These are phyloP conservation scores for Picea glauca DNA, from an alignment of 75 land plant species.

Conservation along the genomic window DNA sequence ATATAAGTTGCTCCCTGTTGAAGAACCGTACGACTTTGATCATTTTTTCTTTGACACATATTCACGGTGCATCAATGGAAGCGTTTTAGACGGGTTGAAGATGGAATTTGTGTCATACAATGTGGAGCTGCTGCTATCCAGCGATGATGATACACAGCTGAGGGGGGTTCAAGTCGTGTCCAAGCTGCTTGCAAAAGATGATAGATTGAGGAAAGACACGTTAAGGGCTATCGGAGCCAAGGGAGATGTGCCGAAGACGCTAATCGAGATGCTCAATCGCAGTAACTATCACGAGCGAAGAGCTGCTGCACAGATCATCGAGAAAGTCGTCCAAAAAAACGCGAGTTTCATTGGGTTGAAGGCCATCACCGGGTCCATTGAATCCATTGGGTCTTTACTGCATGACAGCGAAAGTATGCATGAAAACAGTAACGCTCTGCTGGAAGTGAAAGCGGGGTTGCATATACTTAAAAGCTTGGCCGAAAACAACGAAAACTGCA, in stretches of 20 bases:
- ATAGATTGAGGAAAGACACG: conserved; percentile 49
- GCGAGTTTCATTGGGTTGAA: conserved; percentile 17
- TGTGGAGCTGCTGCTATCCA: conserved; percentile 49
- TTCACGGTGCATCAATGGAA: conserved; percentile 57
- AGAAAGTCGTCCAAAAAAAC: too few relatives aligned
- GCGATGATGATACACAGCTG: conserved; percentile 53
- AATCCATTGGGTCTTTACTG: conserved; percentile 66
- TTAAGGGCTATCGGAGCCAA: conserved; percentile 66
- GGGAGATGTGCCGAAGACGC: conserved; percentile 42
- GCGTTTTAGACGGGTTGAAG: conserved; percentile 77
- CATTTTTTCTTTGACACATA: conserved; percentile 83
- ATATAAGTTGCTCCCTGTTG: too few relatives aligned
- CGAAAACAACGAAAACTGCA: too few relatives aligned
- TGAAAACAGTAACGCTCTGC: too few relatives aligned
- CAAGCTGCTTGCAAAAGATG: conserved; percentile 25
- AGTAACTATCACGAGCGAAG: conserved; percentile 51
- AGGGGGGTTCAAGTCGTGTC: conserved; percentile 45
- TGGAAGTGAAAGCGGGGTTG: too few relatives aligned
- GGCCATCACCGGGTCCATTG: too few relatives aligned
- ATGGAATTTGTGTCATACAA: conserved; percentile 75
- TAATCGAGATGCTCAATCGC: conserved; percentile 90
- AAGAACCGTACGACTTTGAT: too few relatives aligned
- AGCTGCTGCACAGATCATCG: conserved; percentile 53
- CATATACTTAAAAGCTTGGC: conserved; percentile 12
- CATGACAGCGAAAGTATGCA: too few relatives aligned